Conservation (phyloP, 352 stramenopile species). For the Globisporangium iwayamae region DNA sequence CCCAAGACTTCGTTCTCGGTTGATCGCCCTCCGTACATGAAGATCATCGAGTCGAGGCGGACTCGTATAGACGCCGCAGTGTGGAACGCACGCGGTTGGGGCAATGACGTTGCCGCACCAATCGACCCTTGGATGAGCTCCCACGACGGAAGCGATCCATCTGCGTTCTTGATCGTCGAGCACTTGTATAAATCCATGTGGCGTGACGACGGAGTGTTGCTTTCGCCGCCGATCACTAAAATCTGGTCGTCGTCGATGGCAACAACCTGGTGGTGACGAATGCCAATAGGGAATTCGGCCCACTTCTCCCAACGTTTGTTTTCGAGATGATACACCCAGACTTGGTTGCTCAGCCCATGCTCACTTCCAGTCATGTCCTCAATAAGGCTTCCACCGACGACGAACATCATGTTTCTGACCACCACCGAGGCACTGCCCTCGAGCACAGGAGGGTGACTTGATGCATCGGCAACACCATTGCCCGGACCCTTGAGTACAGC, state of each 20-base stretch:
- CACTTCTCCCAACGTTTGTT: slow-evolving; percentile 66
- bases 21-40: slow-evolving; percentile 81
- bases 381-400: slow-evolving; percentile 59
- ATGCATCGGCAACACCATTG: slow-evolving; percentile 6
- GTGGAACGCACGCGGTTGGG: slow-evolving; percentile 64
- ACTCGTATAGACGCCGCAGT: slow-evolving; percentile 59
- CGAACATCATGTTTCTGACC: slow-evolving; percentile 62
- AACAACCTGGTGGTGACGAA: slow-evolving; percentile 78
- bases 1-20: slow-evolving; percentile 68
- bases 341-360: slow-evolving; percentile 22
- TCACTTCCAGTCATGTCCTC: slow-evolving; percentile 7
- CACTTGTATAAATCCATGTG: slow-evolving; percentile 88
- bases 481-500: slow-evolving; percentile 28
- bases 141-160: slow-evolving; percentile 72
- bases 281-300: slow-evolving; percentile 76
- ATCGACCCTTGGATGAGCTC: slow-evolving; percentile 68
- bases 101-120: slow-evolving; percentile 61
- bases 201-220: slow-evolving; percentile 56
- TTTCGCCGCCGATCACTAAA: slow-evolving; percentile 81
- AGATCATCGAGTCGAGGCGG: slow-evolving; percentile 73
- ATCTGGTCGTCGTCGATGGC: slow-evolving; percentile 68
- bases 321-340: slow-evolving; percentile 65
- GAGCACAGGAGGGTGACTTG: slow-evolving; percentile 27
- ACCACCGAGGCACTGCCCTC: slow-evolving; percentile 59
- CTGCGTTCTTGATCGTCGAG: slow-evolving; percentile 42